Evolutionary conservation across 768 basidiomycete species (phyloP).

Genomic region (Lactarius sanguifluus): DNA sequence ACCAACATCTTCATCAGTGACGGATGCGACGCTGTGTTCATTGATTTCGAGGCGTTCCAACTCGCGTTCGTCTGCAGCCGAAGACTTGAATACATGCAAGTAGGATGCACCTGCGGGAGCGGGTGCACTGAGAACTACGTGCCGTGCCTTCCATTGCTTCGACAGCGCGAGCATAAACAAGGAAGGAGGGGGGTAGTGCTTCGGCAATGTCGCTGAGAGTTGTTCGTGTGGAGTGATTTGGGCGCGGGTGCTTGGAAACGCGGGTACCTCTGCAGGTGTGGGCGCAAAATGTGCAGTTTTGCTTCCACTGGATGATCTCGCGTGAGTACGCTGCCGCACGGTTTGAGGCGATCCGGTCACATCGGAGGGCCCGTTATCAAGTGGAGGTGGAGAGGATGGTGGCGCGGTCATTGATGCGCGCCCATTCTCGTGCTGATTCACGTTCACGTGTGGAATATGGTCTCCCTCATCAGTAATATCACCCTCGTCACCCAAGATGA

Average conservation of each 20-base stretch:
- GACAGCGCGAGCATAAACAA: slow-evolving; percentile 71
- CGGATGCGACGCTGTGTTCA: slow-evolving; percentile 72
- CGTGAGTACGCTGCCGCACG: slow-evolving; percentile 13
- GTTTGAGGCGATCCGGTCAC: slow-evolving; percentile 11
- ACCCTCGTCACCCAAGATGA: slow-evolving; percentile 43
- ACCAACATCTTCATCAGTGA: slow-evolving; percentile 56
- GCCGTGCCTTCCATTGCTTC: slow-evolving; percentile 69
- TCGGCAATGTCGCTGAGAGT: slow-evolving; percentile 56
- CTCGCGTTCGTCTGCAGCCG: slow-evolving; percentile 60
- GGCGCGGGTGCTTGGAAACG: slow-evolving; percentile 60
- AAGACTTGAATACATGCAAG: slow-evolving; percentile 72
- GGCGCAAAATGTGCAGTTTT: slow-evolving; percentile 19
- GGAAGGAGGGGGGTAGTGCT: slow-evolving; percentile 64
- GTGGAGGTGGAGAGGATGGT: slow-evolving; percentile 1
- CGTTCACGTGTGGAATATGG: background rate
- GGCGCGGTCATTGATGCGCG: slow-evolving; percentile 3
- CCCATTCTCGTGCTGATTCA: slow-evolving; percentile 2
- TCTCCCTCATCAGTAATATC: slow-evolving; percentile 33
- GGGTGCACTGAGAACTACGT: slow-evolving; percentile 51
- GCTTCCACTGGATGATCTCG: slow-evolving; percentile 6
- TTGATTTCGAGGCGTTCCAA: slow-evolving; percentile 74
- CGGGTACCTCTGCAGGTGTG: slow-evolving; percentile 42
- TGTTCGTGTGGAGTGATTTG: slow-evolving; percentile 54
- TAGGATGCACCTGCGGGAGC: slow-evolving; percentile 47
- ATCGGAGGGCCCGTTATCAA: slow-evolving; percentile 6